Conservation (phyloP, 768 basidiomycete species). For the Pleurotus sapidus region DNA sequence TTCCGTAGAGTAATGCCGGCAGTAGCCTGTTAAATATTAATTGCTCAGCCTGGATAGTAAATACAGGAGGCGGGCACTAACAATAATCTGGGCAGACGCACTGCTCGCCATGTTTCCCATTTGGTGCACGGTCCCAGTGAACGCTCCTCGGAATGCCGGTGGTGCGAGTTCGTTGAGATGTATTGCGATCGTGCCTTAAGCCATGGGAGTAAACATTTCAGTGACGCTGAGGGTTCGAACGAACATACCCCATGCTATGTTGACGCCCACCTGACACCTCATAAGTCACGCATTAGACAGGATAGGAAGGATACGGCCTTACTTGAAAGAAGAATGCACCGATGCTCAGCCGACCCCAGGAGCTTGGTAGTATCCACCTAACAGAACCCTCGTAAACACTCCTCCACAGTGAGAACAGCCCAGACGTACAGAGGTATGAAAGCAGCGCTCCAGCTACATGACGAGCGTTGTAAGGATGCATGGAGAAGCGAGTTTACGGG, state of each 20-base stretch:
- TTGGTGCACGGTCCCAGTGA: conserved; percentile 66
- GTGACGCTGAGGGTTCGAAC: background rate
- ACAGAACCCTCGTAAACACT: background rate
- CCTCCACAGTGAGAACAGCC: background rate
- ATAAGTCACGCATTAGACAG: background rate
- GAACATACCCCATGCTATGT: conserved; percentile 57
- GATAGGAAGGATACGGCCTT: background rate
- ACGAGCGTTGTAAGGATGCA: background rate
- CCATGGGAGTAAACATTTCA: background rate
- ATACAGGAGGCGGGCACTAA: background rate
- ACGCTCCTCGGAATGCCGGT: conserved; percentile 64
- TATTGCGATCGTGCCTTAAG: conserved; percentile 35
- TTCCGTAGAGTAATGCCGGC: conserved; percentile 9
- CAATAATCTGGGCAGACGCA: conserved; percentile 15
- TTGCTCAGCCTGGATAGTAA: background rate
- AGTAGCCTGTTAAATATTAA: conserved; percentile 5
- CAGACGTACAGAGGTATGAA: conserved; percentile 13
- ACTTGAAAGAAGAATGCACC: conserved; percentile 58
- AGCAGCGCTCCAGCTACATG: conserved; percentile 10
- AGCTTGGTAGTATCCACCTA: conserved; percentile 60
- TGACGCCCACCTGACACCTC: conserved; percentile 52
- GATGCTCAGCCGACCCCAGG: conserved; percentile 51
- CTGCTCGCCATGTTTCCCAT: conserved; percentile 42
- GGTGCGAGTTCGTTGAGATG: conserved; percentile 64
- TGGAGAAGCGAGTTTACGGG: background rate